These are phyloP conservation scores for Penicillium lagena DNA, from an alignment of 495 filamentous ascomycete species.

Conservation along the genomic window DNA sequence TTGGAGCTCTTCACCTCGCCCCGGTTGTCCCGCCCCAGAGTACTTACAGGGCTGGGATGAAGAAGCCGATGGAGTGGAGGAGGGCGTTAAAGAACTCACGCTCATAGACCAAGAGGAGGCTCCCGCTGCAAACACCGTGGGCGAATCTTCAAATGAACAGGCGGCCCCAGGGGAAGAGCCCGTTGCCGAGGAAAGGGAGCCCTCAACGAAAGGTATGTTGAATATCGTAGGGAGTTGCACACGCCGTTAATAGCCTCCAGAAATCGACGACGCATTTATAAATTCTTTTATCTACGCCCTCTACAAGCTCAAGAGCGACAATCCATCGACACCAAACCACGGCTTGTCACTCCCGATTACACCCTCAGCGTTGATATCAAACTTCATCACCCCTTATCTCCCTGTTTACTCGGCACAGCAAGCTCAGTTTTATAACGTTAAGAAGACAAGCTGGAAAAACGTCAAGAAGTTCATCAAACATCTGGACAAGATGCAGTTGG, in stretches of 20 bases:
- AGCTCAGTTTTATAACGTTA: slow-evolving; percentile 57
- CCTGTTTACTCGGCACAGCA: slow-evolving; percentile 51
- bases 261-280: slow-evolving; percentile 63
- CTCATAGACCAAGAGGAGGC: slow-evolving; percentile 28
- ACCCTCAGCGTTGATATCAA: slow-evolving; percentile 60
- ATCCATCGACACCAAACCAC: slow-evolving; percentile 39
- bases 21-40: slow-evolving; percentile 45
- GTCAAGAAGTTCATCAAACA: slow-evolving; percentile 68
- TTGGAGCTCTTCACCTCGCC: slow-evolving; percentile 51
- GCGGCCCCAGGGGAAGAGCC: slow-evolving; percentile 7
- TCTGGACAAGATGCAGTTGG: slow-evolving; percentile 55
- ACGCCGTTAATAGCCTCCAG: slow-evolving; percentile 28
- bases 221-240: not conserved
- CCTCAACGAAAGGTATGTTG: slow-evolving; percentile 48
- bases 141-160: slow-evolving; percentile 14
- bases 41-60: slow-evolving; percentile 41
- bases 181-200: slow-evolving; percentile 39
- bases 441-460: slow-evolving; percentile 72
- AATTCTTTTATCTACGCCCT: slow-evolving; percentile 65
- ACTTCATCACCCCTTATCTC: slow-evolving; percentile 61
- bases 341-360: slow-evolving; percentile 56
- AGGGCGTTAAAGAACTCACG: slow-evolving; percentile 32
- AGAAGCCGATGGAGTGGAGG: slow-evolving; percentile 31
- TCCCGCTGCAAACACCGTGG: slow-evolving; percentile 19
- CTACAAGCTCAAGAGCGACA: slow-evolving; percentile 47